Conservation (phyloP, 2,329 filamentous ascomycete species). For the Eutypa lata region DNA sequence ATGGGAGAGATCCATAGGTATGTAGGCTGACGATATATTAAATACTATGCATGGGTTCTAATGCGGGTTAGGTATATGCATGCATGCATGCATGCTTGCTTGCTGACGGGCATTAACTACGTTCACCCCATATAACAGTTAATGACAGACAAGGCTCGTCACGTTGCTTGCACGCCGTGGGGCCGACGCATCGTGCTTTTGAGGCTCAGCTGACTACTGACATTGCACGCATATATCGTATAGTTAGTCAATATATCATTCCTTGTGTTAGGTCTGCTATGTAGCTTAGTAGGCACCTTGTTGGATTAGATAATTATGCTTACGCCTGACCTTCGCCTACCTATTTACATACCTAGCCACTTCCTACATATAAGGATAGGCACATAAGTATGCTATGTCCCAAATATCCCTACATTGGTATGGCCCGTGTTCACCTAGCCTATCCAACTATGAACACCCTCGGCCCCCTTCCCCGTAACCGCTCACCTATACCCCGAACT, state of each 20-base stretch:
- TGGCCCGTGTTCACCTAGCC: not conserved
- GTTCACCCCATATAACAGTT: not conserved
- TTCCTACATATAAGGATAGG: too few relatives aligned
- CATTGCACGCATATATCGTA: not conserved
- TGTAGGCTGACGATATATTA: too few relatives aligned
- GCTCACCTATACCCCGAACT: not conserved
- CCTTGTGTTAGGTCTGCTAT: too few relatives aligned
- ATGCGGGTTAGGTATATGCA: too few relatives aligned
- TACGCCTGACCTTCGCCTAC: not conserved
- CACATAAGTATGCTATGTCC: too few relatives aligned
- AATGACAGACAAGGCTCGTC: not conserved
- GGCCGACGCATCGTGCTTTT: not conserved
- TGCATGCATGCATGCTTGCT: too few relatives aligned
- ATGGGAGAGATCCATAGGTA: too few relatives aligned
- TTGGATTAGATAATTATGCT: too few relatives aligned
- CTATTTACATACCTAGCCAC: not conserved
- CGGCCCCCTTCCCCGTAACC: not conserved
- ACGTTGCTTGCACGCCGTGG: not conserved
- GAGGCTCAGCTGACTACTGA: not conserved
- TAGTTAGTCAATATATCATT: not conserved
- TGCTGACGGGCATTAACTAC: too few relatives aligned
- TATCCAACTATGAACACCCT: not conserved
- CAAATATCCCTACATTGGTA: too few relatives aligned
- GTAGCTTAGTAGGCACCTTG: too few relatives aligned
- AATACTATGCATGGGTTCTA: too few relatives aligned